Evolutionary conservation across 2,329 filamentous ascomycete genomes (phyloP).

Genomic region (Reticulascus tulasneorum): DNA sequence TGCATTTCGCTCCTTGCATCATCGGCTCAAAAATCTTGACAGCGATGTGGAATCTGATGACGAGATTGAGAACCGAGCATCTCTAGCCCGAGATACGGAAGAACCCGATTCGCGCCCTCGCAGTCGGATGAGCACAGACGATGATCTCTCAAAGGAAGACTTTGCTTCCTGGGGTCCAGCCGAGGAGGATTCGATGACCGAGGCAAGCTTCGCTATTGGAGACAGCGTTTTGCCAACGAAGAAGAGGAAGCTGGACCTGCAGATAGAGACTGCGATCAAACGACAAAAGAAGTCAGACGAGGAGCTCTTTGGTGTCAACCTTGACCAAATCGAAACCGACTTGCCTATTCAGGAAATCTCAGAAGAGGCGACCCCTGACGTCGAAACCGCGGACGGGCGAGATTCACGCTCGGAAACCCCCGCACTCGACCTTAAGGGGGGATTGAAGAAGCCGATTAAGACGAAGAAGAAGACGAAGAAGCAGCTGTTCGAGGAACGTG

Average conservation of each 20-base stretch:
- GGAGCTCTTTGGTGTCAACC: slow-evolving; percentile 66
- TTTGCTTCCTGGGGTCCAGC: slow-evolving; percentile 41
- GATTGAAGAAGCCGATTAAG: slow-evolving; percentile 57
- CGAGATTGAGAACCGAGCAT: slow-evolving; percentile 58
- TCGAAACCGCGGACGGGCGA: slow-evolving; percentile 40
- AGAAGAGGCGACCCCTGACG: slow-evolving; percentile 47
- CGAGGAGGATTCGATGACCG: slow-evolving; percentile 67
- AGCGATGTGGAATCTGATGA: slow-evolving; percentile 89
- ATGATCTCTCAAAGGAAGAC: slow-evolving; percentile 41
- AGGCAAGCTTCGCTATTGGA: slow-evolving; percentile 64
- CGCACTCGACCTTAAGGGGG: slow-evolving; percentile 35
- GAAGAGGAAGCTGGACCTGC: slow-evolving; percentile 72
- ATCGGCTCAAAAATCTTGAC: slow-evolving; percentile 68
- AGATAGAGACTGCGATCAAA: slow-evolving; percentile 68
- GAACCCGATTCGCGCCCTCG: slow-evolving; percentile 78
- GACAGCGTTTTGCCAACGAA: slow-evolving; percentile 49
- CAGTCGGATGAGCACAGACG: slow-evolving; percentile 66
- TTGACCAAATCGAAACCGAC: slow-evolving; percentile 48
- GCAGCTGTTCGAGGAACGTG: slow-evolving; percentile 65
- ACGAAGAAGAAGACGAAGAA: slow-evolving; percentile 76
- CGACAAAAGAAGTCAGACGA: slow-evolving; percentile 78
- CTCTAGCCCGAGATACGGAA: slow-evolving; percentile 72
- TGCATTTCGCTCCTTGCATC: slow-evolving; percentile 75
- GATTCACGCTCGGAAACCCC: slow-evolving; percentile 45
- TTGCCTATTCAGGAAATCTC: slow-evolving; percentile 43